Base-by-base conservation (phyloP, 164 flowering plant species). In the Tetrastigma voinierianum region DNA sequence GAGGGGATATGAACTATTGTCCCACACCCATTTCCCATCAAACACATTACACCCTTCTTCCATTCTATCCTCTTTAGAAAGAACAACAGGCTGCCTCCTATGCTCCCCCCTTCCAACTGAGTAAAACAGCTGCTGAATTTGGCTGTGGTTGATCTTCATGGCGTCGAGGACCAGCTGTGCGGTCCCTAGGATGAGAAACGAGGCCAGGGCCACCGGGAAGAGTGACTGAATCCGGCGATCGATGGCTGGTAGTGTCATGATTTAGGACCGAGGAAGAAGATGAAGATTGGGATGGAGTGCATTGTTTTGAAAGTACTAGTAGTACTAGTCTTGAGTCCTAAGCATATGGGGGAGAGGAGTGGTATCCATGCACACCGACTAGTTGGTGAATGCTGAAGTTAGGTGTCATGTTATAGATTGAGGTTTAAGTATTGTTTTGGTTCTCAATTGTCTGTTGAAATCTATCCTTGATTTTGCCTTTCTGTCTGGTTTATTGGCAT, bases 1-100 rank as follows among this genome's bases (percentile, higher is more conserved):
- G 18, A 86, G 73, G 16, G 96, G 97, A 51, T 77, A 74, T 0
- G 88, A 71, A 20, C 19, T 78, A 81, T 83, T 83, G 68, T 91
- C 97, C 84, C 84, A 81, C 25, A 84, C 85, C 96, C 98, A 91
- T 66, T 79, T 67, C 65, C 98, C 98, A 65, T 86, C 82, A 66
- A 86, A 91, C 24, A 90, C 80, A 72, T 93, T 73, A 79, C 97
- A 93, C 0, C 76, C 76, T 20, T 73, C 78, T 5, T 59, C 59
- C 10, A 79, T 46, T 0, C 77, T 66, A 51, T 74, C 86, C 14
- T 67, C 74, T 10, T 64, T 24, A 4, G 73, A 70, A 19, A 77
- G 66, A 59, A 82, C 69, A 11, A 66, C 60, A 16, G 68, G 51
- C 46, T 21, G 7, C 40, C 40, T 10, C 44, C 62, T 59, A 2